phyloP scores from a whole-genome alignment of 345 rosid genomes.

The Cardiospermum halicacabum region DNA sequence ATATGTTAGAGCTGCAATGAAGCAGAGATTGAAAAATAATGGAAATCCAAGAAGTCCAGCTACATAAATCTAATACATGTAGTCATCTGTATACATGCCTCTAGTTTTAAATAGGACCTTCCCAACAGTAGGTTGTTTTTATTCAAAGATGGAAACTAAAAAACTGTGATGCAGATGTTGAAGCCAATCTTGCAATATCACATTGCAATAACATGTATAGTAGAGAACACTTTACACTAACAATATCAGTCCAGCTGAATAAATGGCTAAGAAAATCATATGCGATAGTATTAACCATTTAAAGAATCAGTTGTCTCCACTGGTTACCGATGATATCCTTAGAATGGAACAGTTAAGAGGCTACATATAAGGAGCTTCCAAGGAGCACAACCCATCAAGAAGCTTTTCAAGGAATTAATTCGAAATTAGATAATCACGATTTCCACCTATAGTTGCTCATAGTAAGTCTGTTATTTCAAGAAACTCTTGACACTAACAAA shows the following conservation, averaged over 20 bases:
- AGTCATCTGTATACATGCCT: conserved; percentile 46
- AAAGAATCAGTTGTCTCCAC: neutral
- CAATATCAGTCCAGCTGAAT: too few relatives aligned
- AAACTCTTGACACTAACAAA: too few relatives aligned
- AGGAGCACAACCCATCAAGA: neutral
- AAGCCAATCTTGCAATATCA: neutral
- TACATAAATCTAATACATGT: conserved; percentile 51
- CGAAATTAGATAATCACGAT: neutral
- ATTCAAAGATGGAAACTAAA: too few relatives aligned
- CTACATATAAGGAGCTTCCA: neutral
- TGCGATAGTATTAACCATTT: neutral
- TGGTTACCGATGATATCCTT: neutral
- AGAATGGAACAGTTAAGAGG: neutral
- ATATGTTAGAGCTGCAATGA: conserved; percentile 43
- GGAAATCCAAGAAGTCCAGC: conserved; percentile 45
- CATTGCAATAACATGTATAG: neutral
- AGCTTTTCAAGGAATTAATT: neutral
- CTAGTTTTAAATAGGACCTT: conserved; percentile 40
- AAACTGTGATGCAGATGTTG: neutral
- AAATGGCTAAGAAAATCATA: too few relatives aligned
- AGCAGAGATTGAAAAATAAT: conserved; percentile 44
- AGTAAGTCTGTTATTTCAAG: too few relatives aligned
- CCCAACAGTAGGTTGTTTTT: conserved; percentile 41
- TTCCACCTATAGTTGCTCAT: neutral
- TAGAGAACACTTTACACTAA: neutral